Evolutionary conservation across 495 filamentous ascomycete genomes (phyloP).

Genomic region (Lindgomyces ingoldianus): DNA sequence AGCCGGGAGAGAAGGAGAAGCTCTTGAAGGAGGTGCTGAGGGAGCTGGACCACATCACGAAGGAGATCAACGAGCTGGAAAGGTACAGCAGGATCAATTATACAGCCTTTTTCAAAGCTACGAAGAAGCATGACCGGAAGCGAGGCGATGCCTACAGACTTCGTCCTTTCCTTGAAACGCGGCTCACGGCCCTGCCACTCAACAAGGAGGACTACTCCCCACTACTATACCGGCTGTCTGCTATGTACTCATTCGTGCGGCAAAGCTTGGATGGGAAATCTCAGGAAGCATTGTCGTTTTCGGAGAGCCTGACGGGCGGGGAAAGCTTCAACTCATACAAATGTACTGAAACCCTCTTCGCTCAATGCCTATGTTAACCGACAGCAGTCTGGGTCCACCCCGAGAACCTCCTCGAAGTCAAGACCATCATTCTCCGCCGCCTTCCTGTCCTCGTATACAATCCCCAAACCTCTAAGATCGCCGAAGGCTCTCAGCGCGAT

Average conservation of each 20-base stretch:
- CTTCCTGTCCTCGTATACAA: conserved; percentile 92
- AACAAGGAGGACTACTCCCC: conserved; percentile 95
- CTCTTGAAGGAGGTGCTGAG: conserved; percentile 68
- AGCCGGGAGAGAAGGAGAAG: conserved; percentile 48
- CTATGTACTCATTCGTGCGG: conserved; percentile 93
- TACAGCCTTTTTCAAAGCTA: conserved; percentile 95
- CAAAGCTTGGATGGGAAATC: conserved; percentile 68
- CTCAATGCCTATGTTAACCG: conserved; percentile 3
- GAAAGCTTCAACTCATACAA: conserved; percentile 88
- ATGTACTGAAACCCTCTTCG: conserved; percentile 53
- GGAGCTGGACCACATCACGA: conserved; percentile 83
- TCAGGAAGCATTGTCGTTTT: conserved; percentile 35
- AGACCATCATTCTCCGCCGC: conserved; percentile 87
- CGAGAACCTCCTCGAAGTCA: conserved; percentile 93
- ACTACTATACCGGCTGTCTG: conserved; percentile 81
- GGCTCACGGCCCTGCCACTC: conserved; percentile 81
- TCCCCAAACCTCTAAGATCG: conserved; percentile 74
- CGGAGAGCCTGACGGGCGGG: conserved; percentile 49
- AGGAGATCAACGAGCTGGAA: conserved; percentile 88
- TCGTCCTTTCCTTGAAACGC: conserved; percentile 84
- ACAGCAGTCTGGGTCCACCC: conserved; percentile 83
- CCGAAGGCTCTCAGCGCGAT: conserved; percentile 73
- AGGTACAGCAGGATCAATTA: conserved; percentile 97
- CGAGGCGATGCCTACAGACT: conserved; percentile 78
- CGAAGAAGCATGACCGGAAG: conserved; percentile 96